Base-by-base conservation (phyloP, 495 filamentous ascomycete species). In the Aspergillus affinis region DNA sequence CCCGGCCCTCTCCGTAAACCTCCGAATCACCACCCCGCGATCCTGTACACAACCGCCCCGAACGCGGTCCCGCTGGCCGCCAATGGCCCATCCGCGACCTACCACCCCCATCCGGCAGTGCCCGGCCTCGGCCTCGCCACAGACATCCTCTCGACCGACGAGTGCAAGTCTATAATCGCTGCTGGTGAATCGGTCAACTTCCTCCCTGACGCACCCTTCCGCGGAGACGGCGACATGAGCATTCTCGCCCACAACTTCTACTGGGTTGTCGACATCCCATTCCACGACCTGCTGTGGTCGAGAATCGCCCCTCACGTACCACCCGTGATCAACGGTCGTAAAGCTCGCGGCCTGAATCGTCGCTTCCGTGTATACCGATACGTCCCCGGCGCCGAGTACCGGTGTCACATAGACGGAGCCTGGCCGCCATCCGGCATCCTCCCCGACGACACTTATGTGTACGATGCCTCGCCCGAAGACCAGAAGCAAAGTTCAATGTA, bases 161-260 rank as follows among this genome's bases (percentile, higher is more conserved):
- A 76, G 54, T 76, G 73, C 63, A 66, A 69, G 52, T 62, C 72
- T 1, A 75, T 76, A 29, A 75, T 76, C 46, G 73, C 72, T 0
- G 73, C 73, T 18, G 73, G 73, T 8, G 73, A 76, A 65, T 73
- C 72, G 18, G 70, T 76, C 57, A 67, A 65, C 45, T 76, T 76
- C 61, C 47, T 71, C 0, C 73, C 73, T 9, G 73, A 76, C 44
- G 72, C 69, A 9, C 73, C 73, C 47, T 64, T 75, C 29, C 73
- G 73, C 51, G 72, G 73, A 56, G 73, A 76, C 53, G 72, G 70
- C 8, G 73, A 74, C 45, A 61, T 73, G 60, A 75, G 72, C 60
- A 73, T 76, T 51, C 63, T 76, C 3, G 73, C 73, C n/a, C 72
- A 76, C 65, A 76, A 76, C 59, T 76, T 76, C 60, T 76, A 76